These are phyloP conservation scores for Candida sanyaensis DNA, from an alignment of 1,139 yeast genomes.

Conservation along the genomic window DNA sequence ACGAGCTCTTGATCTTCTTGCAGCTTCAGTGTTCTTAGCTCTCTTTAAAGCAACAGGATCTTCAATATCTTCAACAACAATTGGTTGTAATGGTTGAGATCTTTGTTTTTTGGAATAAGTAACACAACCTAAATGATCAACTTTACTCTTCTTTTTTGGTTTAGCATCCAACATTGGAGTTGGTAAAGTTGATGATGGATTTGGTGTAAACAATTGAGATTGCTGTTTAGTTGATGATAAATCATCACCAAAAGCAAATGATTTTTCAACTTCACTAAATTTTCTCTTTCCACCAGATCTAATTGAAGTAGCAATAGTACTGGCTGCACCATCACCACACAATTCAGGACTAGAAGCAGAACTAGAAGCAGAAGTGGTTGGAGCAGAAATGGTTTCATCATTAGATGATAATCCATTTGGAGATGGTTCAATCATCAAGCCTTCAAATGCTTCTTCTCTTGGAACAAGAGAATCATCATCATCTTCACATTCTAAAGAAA, in stretches of 20 bases:
- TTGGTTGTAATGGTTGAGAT: slow-evolving; percentile 64
- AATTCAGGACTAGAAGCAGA: slow-evolving; percentile 10
- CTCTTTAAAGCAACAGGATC: slow-evolving; percentile 80
- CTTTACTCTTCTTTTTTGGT: slow-evolving; percentile 24
- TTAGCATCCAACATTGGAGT: slow-evolving; percentile 30
- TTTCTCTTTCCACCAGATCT: slow-evolving; percentile 21
- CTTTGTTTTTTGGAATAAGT: slow-evolving; percentile 66
- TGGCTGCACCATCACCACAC: slow-evolving; percentile 2
- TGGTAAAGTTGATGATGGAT: slow-evolving; percentile 34
- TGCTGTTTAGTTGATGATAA: slow-evolving; percentile 7
- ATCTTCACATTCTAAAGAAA: slow-evolving; percentile 12
- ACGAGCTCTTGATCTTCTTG: slow-evolving; percentile 92
- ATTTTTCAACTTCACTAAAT: slow-evolving; percentile 32
- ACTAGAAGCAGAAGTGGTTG: slow-evolving; percentile 12
- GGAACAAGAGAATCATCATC: slow-evolving; percentile 16
- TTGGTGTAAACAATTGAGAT: slow-evolving; percentile 35
- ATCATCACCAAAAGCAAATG: slow-evolving; percentile 17
- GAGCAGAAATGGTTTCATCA: slow-evolving; percentile 16
- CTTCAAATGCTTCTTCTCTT: slow-evolving; percentile 23
- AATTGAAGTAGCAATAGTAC: slow-evolving; percentile 12
- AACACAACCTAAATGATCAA: slow-evolving; percentile 65
- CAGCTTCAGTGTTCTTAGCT: slow-evolving; percentile 96
- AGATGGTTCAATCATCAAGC: slow-evolving; percentile 14
- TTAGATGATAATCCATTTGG: slow-evolving; percentile 12
- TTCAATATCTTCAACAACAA: slow-evolving; percentile 47